These are phyloP conservation scores for Fraxinus angustifolia DNA, from an alignment of 305 asterid species.

Conservation along the genomic window DNA sequence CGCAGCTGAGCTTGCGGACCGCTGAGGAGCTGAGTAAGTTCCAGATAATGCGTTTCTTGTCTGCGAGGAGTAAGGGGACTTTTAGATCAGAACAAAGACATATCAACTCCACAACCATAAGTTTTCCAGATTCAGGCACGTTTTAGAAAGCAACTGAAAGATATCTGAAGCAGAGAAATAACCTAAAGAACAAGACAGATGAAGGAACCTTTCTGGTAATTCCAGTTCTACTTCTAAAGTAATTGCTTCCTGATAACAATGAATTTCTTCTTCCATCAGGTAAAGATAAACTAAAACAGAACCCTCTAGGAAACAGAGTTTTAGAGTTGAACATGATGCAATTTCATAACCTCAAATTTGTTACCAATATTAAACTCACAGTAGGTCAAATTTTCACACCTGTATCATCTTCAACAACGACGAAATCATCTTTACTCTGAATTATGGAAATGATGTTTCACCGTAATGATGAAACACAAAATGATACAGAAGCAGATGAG, in stretches of 20 bases:
- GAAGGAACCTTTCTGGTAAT: neutral
- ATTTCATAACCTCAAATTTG: neutral
- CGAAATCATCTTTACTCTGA: neutral
- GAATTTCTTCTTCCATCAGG: neutral
- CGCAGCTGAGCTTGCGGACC: conserved; percentile 98
- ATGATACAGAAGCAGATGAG: neutral
- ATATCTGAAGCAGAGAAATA: neutral
- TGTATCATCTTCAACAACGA: neutral
- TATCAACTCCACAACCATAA: conserved; percentile 2
- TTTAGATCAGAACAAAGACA: conserved; percentile 26
- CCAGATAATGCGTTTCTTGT: conserved; percentile 96
- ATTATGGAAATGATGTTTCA: neutral
- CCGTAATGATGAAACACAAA: neutral
- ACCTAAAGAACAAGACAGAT: neutral
- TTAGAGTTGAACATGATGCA: neutral
- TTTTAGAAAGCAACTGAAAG: neutral
- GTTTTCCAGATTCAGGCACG: neutral
- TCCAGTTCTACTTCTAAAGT: neutral
- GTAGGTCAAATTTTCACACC: neutral
- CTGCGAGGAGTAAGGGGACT: conserved; percentile 43
- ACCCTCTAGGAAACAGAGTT: neutral
- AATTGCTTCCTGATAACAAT: neutral
- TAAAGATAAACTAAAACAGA: neutral
- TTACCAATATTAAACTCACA: neutral
- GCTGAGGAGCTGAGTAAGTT: conserved; percentile 98